Evolutionary conservation across 148 eudicot genomes (phyloP).

Genomic region (Nyssa sinensis): DNA sequence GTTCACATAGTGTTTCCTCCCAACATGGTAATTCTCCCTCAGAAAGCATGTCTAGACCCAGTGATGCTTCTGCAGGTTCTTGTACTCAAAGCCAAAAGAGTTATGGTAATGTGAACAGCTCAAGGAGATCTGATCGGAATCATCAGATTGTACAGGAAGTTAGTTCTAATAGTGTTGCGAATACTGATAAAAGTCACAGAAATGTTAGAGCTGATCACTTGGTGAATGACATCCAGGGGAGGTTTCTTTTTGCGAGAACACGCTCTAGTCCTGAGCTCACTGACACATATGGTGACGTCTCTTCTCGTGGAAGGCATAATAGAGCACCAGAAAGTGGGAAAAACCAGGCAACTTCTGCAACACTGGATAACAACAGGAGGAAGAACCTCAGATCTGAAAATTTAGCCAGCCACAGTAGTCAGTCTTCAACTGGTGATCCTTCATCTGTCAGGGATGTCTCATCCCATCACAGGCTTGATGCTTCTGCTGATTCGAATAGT

Average conservation of each 20-base stretch:
- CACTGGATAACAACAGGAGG: conserved; percentile 41
- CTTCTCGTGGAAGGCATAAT: conserved; percentile 37
- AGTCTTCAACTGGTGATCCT: conserved; percentile 40
- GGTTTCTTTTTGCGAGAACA: conserved; percentile 71
- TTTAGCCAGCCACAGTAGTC: conserved; percentile 30
- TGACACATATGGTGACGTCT: conserved; percentile 40
- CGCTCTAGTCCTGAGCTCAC: conserved; percentile 85
- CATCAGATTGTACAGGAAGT: conserved; percentile 26
- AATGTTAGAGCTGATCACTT: conserved; percentile 34
- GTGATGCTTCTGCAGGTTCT: conserved; percentile 28
- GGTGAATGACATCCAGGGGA: conserved; percentile 56
- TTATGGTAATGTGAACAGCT: conserved; percentile 29
- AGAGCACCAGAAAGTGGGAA: conserved; percentile 47
- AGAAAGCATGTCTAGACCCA: conserved; percentile 25
- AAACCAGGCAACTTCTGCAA: conserved; percentile 30
- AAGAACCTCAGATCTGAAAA: conserved; percentile 45
- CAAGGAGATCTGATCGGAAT: conserved; percentile 32
- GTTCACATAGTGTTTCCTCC: conserved; percentile 20
- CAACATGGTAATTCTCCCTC: conserved; percentile 35
- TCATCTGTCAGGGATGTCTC: conserved; percentile 33
- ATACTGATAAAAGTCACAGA: conserved; percentile 33
- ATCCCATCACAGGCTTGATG: conserved; percentile 33
- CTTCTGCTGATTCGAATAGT: conserved; percentile 33
- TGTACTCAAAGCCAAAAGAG: conserved; percentile 37
- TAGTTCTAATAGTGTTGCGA: conserved; percentile 27